These are phyloP conservation scores for Choiromyces venosus DNA, from an alignment of 495 filamentous ascomycete species.

Conservation along the genomic window DNA sequence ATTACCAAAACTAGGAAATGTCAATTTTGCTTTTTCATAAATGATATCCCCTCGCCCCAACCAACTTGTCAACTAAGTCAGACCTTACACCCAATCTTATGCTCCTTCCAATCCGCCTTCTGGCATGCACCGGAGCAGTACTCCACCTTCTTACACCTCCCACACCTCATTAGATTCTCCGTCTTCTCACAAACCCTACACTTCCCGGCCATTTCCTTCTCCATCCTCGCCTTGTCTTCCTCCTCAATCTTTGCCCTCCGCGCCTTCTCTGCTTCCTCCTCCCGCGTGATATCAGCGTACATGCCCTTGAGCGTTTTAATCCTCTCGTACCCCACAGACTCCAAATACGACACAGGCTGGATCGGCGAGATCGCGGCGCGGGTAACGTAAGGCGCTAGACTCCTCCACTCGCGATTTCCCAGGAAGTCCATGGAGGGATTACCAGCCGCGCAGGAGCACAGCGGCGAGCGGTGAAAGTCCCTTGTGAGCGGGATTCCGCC, in stretches of 20 bases:
- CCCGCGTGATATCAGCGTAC: background rate
- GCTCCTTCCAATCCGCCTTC: conserved; percentile 52
- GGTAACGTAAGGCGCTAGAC: conserved; percentile 31
- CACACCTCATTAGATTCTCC: conserved; percentile 47
- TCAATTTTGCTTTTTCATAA: background rate
- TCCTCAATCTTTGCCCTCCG: background rate
- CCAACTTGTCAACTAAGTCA: background rate
- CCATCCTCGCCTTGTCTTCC: conserved; percentile 1
- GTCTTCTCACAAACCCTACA: conserved; percentile 21
- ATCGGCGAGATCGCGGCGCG: conserved; percentile 35
- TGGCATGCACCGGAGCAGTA: conserved; percentile 57
- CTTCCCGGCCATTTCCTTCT: background rate
- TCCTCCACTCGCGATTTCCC: conserved; percentile 26
- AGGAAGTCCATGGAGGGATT: conserved; percentile 38
- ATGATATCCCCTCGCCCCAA: background rate
- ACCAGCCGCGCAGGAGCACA: conserved; percentile 45
- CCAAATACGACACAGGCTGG: conserved; percentile 32
- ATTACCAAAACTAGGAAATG: background rate
- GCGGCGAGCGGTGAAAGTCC: conserved; percentile 26
- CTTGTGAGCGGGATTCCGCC: conserved; percentile 41
- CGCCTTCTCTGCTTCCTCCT: background rate
- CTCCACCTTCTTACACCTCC: conserved; percentile 47
- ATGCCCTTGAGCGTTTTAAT: conserved; percentile 8
- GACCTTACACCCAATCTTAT: conserved; percentile 53
- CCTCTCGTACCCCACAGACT: conserved; percentile 17